phyloP scores from a whole-genome alignment of 2,329 filamentous ascomycete species.

The Bipolaris gigantea region DNA sequence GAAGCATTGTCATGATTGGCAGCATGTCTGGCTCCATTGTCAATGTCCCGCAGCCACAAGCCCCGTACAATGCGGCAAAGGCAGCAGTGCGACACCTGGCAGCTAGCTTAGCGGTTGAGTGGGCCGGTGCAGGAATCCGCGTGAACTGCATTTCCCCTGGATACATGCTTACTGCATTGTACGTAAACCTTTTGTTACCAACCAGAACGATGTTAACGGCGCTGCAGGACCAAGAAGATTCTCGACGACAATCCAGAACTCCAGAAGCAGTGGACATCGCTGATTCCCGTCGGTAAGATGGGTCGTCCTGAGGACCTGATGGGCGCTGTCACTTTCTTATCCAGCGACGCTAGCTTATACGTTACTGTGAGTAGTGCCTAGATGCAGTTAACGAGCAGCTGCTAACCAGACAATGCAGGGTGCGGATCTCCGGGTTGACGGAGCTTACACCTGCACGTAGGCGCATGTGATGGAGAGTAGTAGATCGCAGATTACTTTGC shows the following conservation, averaged over 20 bases:
- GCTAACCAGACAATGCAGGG: slow-evolving; percentile 49
- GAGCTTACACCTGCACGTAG: slow-evolving; percentile 81
- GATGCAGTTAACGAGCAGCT: neutral
- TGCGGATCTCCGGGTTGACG: slow-evolving; percentile 79
- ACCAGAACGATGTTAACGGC: slow-evolving; percentile 14
- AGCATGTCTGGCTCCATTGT: slow-evolving; percentile 94
- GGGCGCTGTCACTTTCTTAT: slow-evolving; percentile 85
- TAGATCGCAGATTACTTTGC: neutral
- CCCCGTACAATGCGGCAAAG: slow-evolving; percentile 90
- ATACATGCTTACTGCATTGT: slow-evolving; percentile 95
- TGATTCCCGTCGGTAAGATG: slow-evolving; percentile 94
- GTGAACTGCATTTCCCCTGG: slow-evolving; percentile 96
- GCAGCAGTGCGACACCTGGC: slow-evolving; percentile 89
- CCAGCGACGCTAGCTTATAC: slow-evolving; percentile 67
- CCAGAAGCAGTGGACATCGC: slow-evolving; percentile 84
- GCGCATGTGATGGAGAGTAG: neutral
- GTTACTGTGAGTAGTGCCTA: slow-evolving; percentile 34
- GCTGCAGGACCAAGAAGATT: slow-evolving; percentile 83
- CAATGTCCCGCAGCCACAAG: slow-evolving; percentile 93
- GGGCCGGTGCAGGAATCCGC: slow-evolving; percentile 83
- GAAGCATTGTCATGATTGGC: slow-evolving; percentile 91
- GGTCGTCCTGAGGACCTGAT: slow-evolving; percentile 88
- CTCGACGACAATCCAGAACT: slow-evolving; percentile 90
- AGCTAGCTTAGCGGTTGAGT: slow-evolving; percentile 87
- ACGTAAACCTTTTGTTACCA: slow-evolving; percentile 47